Evolutionary conservation across 495 filamentous ascomycete genomes (phyloP), one percentile per base, ranked within the genome.

Genomic region (Neurospora hispaniola): DNA sequence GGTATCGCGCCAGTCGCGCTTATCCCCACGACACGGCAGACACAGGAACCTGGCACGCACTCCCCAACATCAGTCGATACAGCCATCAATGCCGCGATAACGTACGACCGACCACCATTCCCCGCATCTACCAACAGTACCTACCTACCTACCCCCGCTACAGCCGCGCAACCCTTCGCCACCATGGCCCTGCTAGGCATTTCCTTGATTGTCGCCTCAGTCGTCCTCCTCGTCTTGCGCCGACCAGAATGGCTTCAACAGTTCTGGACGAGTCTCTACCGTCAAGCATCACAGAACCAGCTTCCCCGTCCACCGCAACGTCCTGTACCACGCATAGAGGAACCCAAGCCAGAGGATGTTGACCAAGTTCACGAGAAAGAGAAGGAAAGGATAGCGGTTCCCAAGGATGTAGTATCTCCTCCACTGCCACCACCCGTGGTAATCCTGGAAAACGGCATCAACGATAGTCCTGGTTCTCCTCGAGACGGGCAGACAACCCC

Each of bases 121-220:
- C 27, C 66, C 48, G 44, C 38, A 27, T 23, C 14, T 71, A 40
- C 31, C 48, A n/a, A n/a, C n/a, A n/a, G n/a, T 38, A 70, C 43
- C 72, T n/a, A 38, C 35, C 35, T 31, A 31, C 27, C 27, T 31
- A 71, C 46, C 70, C 41, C 16, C 14, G 43, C 70, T 39, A 68
- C 70, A 74, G 54, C 54, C 54, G 54, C 27, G 5, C 54, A 31
- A 39, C 44, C 38, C 74, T 68, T 39, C 71, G 44, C 70, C 75
- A 75, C 41, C 8, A 88, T 88, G 86, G 84, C 81, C 76, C 78
- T 87, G 72, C 73, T 90, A 27, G 87, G 86, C 71, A 76, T 88
- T 70, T 86, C 87, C 7, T 76, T 89, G 27, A 80, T 89, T 73
- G 77, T 88, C 72, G 87, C 84, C 23, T 87, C 87, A 0, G 72